Conservation (phyloP, 202 grass and related monocot species). For the Alloteropsis angusta region DNA sequence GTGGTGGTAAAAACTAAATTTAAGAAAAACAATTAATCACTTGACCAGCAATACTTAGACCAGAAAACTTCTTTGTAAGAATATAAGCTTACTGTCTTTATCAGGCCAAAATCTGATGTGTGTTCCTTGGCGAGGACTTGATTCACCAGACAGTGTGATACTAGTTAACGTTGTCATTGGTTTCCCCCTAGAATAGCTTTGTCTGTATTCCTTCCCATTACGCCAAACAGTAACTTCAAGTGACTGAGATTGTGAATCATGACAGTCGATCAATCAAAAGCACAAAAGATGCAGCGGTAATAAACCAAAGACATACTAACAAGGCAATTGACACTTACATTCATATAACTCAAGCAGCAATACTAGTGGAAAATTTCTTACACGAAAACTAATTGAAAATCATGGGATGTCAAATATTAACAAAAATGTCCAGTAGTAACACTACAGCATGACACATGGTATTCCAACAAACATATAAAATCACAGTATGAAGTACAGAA, state of each 20-base stretch:
- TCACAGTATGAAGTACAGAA: neutral
- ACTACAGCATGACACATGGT: neutral
- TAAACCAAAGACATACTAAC: conserved; percentile 1
- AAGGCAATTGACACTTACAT: neutral
- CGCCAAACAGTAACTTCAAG: conserved; percentile 92
- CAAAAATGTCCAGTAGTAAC: neutral
- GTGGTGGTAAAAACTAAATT: conserved; percentile 87
- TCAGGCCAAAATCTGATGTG: conserved; percentile 92
- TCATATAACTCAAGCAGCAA: neutral
- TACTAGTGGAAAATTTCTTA: neutral
- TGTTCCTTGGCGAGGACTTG: conserved; percentile 52
- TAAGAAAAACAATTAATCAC: conserved; percentile 15
- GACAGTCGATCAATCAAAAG: neutral
- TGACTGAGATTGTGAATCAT: conserved; percentile 38
- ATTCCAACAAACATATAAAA: neutral
- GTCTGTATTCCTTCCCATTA: conserved; percentile 67
- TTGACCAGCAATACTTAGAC: conserved; percentile 8
- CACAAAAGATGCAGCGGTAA: neutral
- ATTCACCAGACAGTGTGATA: conserved; percentile 37
- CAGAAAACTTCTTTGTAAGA: neutral
- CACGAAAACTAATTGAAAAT: neutral
- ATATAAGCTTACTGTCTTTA: conserved; percentile 62
- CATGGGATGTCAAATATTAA: neutral
- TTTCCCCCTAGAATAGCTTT: conserved; percentile 86
- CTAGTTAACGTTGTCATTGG: conserved; percentile 49